Evolutionary conservation across 169 alveolate genomes (phyloP).

Genomic region (Perkinsus olseni): DNA sequence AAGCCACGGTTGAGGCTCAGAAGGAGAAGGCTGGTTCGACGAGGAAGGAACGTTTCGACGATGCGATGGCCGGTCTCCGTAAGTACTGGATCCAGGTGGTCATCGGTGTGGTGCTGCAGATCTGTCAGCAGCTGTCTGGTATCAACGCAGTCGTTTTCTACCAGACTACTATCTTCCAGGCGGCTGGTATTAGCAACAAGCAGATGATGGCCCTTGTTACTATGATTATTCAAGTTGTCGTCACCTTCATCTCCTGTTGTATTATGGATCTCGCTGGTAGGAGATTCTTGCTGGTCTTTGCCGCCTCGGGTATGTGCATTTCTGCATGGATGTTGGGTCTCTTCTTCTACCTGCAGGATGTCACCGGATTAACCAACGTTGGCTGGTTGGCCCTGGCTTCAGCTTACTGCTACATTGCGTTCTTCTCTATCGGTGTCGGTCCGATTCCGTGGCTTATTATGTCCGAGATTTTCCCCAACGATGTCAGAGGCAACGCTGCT

Average conservation of each 20-base stretch:
- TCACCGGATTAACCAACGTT: not conserved
- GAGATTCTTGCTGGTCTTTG: not conserved
- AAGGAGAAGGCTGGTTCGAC: not conserved
- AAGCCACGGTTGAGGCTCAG: not conserved
- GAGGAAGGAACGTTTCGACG: not conserved
- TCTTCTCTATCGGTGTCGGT: not conserved
- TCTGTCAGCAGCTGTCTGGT: not conserved
- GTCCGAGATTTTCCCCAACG: not conserved
- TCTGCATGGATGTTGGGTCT: not conserved
- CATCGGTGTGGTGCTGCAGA: not conserved
- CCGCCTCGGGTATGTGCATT: not conserved
- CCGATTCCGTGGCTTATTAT: not conserved
- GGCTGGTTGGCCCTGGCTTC: not conserved
- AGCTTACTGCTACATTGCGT: not conserved
- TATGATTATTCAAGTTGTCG: not conserved
- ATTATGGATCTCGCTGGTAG: not conserved
- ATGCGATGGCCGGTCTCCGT: not conserved
- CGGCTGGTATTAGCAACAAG: not conserved
- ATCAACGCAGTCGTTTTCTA: not conserved
- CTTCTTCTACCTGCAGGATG: not conserved
- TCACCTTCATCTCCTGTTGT: not conserved
- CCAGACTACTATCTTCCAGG: not conserved
- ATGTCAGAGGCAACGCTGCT: not conserved
- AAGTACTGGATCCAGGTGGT: not conserved
- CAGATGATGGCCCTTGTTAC: not conserved